Conservation (phyloP, 768 basidiomycete genomes). For the Russula ochroleuca region DNA sequence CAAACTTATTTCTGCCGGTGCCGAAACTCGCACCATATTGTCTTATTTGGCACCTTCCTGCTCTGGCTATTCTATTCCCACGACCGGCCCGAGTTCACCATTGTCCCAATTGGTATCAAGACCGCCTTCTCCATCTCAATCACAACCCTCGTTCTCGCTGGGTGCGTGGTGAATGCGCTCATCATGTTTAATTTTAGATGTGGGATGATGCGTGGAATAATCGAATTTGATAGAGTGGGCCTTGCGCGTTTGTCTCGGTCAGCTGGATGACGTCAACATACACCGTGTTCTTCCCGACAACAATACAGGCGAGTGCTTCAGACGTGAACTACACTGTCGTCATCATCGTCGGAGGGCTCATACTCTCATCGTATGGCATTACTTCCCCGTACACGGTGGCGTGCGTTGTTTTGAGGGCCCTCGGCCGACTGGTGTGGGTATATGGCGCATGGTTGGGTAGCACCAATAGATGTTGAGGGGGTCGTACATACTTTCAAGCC, state of each 20-base stretch:
- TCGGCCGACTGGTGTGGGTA: constrained; percentile 41
- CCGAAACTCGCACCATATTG: too few species aligned
- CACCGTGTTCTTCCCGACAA: constrained; percentile 55
- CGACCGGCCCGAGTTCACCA: too few species aligned
- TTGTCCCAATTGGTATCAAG: too few species aligned
- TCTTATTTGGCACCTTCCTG: too few species aligned
- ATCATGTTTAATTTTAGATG: constrained; percentile 13
- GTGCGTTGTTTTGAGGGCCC: constrained; percentile 70
- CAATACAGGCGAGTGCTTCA: constrained; percentile 41
- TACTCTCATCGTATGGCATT: constrained; percentile 62
- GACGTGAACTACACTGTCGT: constrained; percentile 74
- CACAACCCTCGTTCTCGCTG: constrained; percentile 44
- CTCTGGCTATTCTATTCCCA: too few species aligned
- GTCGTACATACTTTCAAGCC: background rate
- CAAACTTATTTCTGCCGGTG: too few species aligned
- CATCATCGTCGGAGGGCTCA: constrained; percentile 58
- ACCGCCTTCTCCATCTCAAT: constrained; percentile 53
- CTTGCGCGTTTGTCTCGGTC: constrained; percentile 51
- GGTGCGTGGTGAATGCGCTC: constrained; percentile 40
- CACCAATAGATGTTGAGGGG: background rate
- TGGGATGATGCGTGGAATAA: constrained; percentile 8
- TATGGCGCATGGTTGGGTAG: background rate
- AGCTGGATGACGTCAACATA: constrained; percentile 63
- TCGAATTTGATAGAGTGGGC: constrained; percentile 43
- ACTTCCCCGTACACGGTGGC: constrained; percentile 66